phyloP scores from a whole-genome alignment of 2,329 filamentous ascomycete genomes.

The Ophiostoma montium region DNA sequence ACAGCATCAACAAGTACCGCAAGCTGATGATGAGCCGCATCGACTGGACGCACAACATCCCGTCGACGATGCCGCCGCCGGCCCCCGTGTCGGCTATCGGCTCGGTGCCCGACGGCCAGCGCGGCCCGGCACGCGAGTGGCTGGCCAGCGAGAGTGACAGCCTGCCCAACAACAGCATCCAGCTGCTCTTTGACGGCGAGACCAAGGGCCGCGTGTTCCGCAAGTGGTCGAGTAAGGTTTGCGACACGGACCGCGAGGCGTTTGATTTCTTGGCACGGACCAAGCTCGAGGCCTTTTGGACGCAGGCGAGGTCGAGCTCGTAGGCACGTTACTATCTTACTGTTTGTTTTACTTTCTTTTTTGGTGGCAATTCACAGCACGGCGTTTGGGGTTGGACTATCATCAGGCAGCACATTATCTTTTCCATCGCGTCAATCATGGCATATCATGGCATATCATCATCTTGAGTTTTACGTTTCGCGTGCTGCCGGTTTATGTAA shows the following conservation, averaged over 20 bases:
- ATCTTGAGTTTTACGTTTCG: no score
- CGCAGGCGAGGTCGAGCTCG: conserved; percentile 50
- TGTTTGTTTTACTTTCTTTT: not conserved
- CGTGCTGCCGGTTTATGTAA: no score
- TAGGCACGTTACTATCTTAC: not conserved
- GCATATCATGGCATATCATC: no score
- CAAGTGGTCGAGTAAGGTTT: conserved; percentile 81
- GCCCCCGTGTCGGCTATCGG: conserved; percentile 1
- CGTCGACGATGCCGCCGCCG: conserved; percentile 28
- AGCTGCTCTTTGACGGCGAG: conserved; percentile 82
- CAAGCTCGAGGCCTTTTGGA: conserved; percentile 96
- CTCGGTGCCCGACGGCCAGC: conserved; percentile 28
- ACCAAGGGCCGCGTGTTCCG: conserved; percentile 67
- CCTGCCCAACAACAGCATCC: conserved; percentile 67
- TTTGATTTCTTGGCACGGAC: conserved; percentile 63
- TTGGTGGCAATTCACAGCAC: not conserved
- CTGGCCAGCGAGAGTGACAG: conserved; percentile 71
- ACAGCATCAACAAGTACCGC: conserved; percentile 72
- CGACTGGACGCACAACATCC: conserved; percentile 83
- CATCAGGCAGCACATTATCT: no score
- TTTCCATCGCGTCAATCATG: no score
- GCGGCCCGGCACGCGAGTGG: conserved; percentile 57
- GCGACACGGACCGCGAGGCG: conserved; percentile 82
- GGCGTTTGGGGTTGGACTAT: not conserved
- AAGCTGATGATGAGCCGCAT: conserved; percentile 91